Conservation (phyloP, 2,329 filamentous ascomycete species). For the Cyphellophora europaea region DNA sequence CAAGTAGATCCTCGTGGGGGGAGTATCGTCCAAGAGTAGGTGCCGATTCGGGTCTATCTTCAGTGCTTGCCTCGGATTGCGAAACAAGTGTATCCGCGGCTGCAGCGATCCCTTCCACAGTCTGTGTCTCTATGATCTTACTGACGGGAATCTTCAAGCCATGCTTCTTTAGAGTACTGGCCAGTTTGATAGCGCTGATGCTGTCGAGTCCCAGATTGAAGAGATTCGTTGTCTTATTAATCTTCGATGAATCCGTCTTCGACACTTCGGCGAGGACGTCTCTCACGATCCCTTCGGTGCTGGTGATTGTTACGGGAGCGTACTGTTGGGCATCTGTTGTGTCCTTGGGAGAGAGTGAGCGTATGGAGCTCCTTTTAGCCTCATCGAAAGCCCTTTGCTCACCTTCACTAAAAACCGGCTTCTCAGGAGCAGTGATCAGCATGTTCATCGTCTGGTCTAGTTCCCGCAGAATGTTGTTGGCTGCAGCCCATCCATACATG, state of each 20-base stretch:
- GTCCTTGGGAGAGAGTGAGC: conserved; percentile 39
- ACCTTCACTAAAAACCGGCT: conserved; percentile 37
- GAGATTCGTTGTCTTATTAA: conserved; percentile 55
- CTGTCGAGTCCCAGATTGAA: conserved; percentile 87
- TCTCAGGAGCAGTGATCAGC: conserved; percentile 42
- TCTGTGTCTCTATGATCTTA: conserved; percentile 59
- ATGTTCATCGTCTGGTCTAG: conserved; percentile 52
- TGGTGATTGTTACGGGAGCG: conserved; percentile 19
- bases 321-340: neutral
- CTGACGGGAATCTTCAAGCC: conserved; percentile 58
- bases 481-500: conserved; percentile 39
- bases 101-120: conserved; percentile 51
- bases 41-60: neutral
- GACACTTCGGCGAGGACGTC: conserved; percentile 48
- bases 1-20: neutral
- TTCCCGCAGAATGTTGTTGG: conserved; percentile 43
- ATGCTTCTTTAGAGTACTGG: conserved; percentile 56
- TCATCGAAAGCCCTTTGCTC: neutral
- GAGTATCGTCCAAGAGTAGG: neutral
- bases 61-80: conserved; percentile 13
- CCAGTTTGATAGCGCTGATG: conserved; percentile 80
- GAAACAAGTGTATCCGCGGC: neutral
- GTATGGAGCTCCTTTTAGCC: conserved; percentile 42
- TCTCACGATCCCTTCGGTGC: conserved; percentile 31
- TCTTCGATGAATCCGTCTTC: conserved; percentile 46